Evolutionary conservation across 2,329 filamentous ascomycete genomes (phyloP).

Genomic region (Podosphaera xanthii): DNA sequence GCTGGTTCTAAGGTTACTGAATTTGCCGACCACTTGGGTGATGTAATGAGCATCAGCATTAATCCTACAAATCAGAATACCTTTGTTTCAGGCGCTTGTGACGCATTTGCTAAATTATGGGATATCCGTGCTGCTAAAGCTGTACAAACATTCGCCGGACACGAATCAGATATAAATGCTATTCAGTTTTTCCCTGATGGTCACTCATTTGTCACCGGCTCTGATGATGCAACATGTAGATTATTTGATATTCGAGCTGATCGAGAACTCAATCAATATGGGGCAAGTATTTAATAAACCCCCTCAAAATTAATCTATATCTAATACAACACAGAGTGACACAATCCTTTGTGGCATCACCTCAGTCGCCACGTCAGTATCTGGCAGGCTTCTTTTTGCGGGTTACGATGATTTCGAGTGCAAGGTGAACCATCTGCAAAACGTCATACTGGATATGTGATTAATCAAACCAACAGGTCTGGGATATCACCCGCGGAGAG

Average conservation of each 20-base stretch:
- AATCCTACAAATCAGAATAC: conserved; percentile 98
- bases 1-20: conserved; percentile 93
- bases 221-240: conserved; percentile 90
- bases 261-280: conserved; percentile 47
- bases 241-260: conserved; percentile 96
- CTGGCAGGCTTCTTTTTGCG: conserved; percentile 80
- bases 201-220: conserved; percentile 93
- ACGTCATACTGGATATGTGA: background rate
- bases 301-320: conserved; percentile 4
- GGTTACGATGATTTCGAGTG: conserved; percentile 99
- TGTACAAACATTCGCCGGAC: conserved; percentile 92
- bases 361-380: conserved; percentile 93
- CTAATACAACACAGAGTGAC: conserved; percentile 44
- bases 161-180: conserved; percentile 97
- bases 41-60: conserved; percentile 99
- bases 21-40: conserved; percentile 92
- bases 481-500: conserved; percentile 90
- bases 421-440: conserved; percentile 45
- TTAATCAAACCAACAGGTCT: conserved; percentile 39
- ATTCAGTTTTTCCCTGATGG: conserved; percentile 99
- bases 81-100: conserved; percentile 96
- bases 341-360: conserved; percentile 96
- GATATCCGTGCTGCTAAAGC: conserved; percentile 96
- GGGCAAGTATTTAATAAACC: conserved; percentile 23
- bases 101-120: conserved; percentile 96